Conservation (phyloP, 495 filamentous ascomycete species). For the Friedmanniomyces simplex region DNA sequence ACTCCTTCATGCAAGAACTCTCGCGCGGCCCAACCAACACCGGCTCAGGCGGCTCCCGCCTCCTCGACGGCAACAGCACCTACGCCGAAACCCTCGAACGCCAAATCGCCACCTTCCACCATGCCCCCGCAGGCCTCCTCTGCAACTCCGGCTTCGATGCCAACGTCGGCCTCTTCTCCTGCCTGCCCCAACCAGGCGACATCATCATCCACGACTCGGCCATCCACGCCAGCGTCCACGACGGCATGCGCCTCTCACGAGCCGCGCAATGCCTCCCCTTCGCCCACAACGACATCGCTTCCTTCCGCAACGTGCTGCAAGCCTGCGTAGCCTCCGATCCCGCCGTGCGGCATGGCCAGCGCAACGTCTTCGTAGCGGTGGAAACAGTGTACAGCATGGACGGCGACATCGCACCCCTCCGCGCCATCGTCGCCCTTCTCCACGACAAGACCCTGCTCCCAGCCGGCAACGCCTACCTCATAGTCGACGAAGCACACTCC, state of each 20-base stretch:
- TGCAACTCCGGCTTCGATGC: slow-evolving; percentile 75
- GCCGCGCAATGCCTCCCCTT: slow-evolving; percentile 44
- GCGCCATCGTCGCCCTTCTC: slow-evolving; percentile 45
- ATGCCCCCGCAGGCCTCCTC: slow-evolving; percentile 52
- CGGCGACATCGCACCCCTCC: slow-evolving; percentile 59
- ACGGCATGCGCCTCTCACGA: slow-evolving; percentile 62
- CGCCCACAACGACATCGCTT: slow-evolving; percentile 46
- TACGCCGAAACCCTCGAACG: slow-evolving; percentile 55
- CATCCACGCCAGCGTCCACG: slow-evolving; percentile 68
- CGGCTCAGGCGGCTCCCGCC: slow-evolving; percentile 49
- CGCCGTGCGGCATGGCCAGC: slow-evolving; percentile 29
- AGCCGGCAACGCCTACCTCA: slow-evolving; percentile 49
- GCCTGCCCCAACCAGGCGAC: slow-evolving; percentile 59
- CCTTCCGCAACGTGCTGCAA: slow-evolving; percentile 36
- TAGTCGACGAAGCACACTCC: slow-evolving; percentile 73
- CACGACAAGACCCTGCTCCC: slow-evolving; percentile 42
- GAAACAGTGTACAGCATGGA: slow-evolving; percentile 83
- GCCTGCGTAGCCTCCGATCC: slow-evolving; percentile 29
- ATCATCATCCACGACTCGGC: slow-evolving; percentile 61
- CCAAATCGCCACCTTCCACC: slow-evolving; percentile 55
- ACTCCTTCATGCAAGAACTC: slow-evolving; percentile 37
- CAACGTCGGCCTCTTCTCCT: slow-evolving; percentile 57
- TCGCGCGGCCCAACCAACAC: slow-evolving; percentile 24
- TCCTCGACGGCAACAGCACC: slow-evolving; percentile 59
- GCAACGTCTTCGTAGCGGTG: slow-evolving; percentile 55